Conservation (phyloP, 192 early-diverging fungal species). For the Umbelopsis vinacea region DNA sequence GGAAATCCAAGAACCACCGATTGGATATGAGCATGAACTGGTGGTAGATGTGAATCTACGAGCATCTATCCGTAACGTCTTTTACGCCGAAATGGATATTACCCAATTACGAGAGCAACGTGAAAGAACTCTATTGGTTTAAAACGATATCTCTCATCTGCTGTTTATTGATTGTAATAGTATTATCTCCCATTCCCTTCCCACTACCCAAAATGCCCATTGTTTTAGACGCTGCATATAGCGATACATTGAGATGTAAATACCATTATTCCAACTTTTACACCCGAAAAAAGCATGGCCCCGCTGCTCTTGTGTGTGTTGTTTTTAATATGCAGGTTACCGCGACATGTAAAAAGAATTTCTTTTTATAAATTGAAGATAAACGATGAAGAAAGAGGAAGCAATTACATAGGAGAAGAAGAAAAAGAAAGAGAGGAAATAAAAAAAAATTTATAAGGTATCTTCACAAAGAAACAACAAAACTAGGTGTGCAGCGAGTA, state of each 20-base stretch:
- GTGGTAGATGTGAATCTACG: constrained; percentile 35
- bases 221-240: neutral
- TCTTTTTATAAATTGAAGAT: constrained; percentile 15
- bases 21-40: constrained; percentile 32
- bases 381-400: neutral
- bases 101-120: constrained; percentile 17
- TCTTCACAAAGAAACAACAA: constrained; percentile 21
- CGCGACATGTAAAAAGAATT: neutral
- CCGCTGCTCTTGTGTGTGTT: no score
- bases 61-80: constrained; percentile 30
- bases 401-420: constrained; percentile 22
- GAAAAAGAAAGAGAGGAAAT: neutral
- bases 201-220: neutral
- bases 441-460: constrained; percentile 13
- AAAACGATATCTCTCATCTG: neutral
- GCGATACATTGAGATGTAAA: neutral
- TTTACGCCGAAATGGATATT: constrained; percentile 38
- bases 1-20: constrained; percentile 8
- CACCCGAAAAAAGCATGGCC: neutral
- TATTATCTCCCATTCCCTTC: neutral
- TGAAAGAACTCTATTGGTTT: constrained; percentile 14
- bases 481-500: constrained; percentile 11
- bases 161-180: neutral
- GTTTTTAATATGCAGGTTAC: no score
- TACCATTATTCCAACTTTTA: neutral